Evolutionary conservation across 495 filamentous ascomycete species (phyloP).

Genomic region (Clohesyomyces aquaticus): DNA sequence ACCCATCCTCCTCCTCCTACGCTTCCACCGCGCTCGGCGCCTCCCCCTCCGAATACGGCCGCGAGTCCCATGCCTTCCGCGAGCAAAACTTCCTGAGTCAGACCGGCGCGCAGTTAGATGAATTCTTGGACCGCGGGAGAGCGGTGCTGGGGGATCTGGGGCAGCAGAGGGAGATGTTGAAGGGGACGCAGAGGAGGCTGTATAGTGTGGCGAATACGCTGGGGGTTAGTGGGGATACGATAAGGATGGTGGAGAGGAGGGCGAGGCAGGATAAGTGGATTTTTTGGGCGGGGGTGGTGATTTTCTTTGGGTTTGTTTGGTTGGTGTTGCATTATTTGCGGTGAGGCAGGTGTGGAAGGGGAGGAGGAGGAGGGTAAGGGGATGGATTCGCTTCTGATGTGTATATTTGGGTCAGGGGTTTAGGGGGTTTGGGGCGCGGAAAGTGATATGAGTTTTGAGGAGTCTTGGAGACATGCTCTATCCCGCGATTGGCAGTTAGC

Average conservation of each 20-base stretch:
- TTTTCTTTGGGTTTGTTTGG: conserved; percentile 95
- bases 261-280: conserved; percentile 98
- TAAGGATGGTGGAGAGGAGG: conserved; percentile 89
- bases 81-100: conserved; percentile 84
- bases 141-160: conserved; percentile 87
- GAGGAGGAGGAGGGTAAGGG: background rate
- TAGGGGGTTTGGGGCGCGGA: background rate
- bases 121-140: conserved; percentile 88
- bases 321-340: conserved; percentile 80
- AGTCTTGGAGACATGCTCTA: too few relatives aligned
- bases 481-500: too few relatives aligned
- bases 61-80: conserved; percentile 82
- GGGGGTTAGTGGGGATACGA: conserved; percentile 92
- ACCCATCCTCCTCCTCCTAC: conserved; percentile 30
- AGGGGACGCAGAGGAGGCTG: conserved; percentile 85
- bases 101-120: conserved; percentile 82
- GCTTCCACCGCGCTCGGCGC: conserved; percentile 50
- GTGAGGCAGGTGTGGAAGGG: conserved; percentile 55
- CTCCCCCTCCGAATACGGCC: conserved; percentile 60
- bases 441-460: too few relatives aligned
- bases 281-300: conserved; percentile 81
- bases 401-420: conserved; percentile 9
- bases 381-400: conserved; percentile 2
- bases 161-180: conserved; percentile 90
- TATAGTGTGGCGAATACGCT: conserved; percentile 94